A percentile compares a stretch with the other conserved stretches of the same genome.
Conservation (phyloP, 2,329 filamentous ascomycete species). For the Fusarium musae region DNA sequence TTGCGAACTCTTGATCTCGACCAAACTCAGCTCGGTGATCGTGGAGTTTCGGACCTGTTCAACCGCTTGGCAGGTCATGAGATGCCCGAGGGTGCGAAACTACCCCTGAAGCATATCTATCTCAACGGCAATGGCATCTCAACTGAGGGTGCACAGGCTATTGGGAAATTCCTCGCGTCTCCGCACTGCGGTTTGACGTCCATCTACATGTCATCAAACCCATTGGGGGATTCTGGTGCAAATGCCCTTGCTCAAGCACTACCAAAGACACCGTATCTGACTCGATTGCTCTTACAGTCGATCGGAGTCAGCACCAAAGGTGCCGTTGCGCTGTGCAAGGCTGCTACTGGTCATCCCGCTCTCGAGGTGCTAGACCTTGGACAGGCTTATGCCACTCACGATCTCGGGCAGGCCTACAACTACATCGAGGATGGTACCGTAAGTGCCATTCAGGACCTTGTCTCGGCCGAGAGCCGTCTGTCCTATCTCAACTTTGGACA, state of each 20-base stretch:
- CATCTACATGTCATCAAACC: conserved; percentile 53
- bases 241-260: conserved; percentile 47
- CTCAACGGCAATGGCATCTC: conserved; percentile 53
- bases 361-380: conserved; percentile 56
- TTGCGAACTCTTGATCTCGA: conserved; percentile 64
- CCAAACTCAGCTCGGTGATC: conserved; percentile 62
- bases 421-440: conserved; percentile 55
- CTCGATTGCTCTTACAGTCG: conserved; percentile 55
- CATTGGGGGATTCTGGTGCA: conserved; percentile 49
- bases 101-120: conserved; percentile 52
- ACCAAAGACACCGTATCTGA: conserved; percentile 48
- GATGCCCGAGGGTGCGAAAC: conserved; percentile 40
- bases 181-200: conserved; percentile 50
- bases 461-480: conserved; percentile 48
- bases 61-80: conserved; percentile 48
- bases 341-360: conserved; percentile 49
- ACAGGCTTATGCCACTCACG: conserved; percentile 59
- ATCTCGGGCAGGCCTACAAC: conserved; percentile 59
- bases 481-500: conserved; percentile 57
- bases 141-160: conserved; percentile 43
- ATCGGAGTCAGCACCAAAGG: conserved; percentile 56
- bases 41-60: conserved; percentile 58
- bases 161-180: conserved; percentile 49
- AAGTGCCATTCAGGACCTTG: conserved; percentile 48
- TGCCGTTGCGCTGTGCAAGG: conserved; percentile 51